Base-by-base conservation (phyloP, 2,329 filamentous ascomycete species). In the Teratosphaeria epicoccoides region DNA sequence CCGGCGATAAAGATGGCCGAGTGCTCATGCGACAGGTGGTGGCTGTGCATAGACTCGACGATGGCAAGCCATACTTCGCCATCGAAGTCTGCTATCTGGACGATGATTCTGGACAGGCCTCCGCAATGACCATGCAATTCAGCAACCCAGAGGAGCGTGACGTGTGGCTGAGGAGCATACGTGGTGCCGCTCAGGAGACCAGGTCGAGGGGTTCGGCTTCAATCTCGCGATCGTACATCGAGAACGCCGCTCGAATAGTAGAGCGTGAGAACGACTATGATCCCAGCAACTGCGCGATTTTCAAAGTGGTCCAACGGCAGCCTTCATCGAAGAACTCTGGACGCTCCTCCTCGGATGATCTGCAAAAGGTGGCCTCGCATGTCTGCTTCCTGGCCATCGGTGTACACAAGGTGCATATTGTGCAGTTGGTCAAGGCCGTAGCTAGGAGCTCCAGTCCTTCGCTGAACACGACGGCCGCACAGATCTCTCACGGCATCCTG, bases 301-400 rank as follows among this genome's bases (percentile, higher is more conserved):
- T 83, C 70, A 80, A 82, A 55, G 82, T 85, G 7, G 80, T 85
- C 24, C 79, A 83, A 61, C 77, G 83, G 55, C 74, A 78, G n/a
- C 68, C 74, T 11, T 72, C 73, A 57, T 51, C 57, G 17, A 83
- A 83, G 66, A 71, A 74, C 17, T 69, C 71, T 26, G 71, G 73
- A 28, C 72, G 78, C 50, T 76, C 80, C 2, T 84, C 83, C 6
- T 77, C 78, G 14, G 84, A 87, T 53, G 83, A 87, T 58, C 66
- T 86, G 43, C 75, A 80, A 47, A 86, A 85, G 61, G 68, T 82
- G 24, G 76, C 77, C 37, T 80, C 82, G 9, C 80, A 77, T 9
- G 77, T 84, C 23, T 85, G 80, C 66, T 85, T 85, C 62, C 73
- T 87, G 55, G 83, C 79, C 6, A 76, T 87, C 62, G 84, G 84